Percentiles rank a stretch among this genome's conserved stretches.
These are phyloP conservation scores for Kodamaea sp. DNA, from an alignment of 1,139 yeast genomes.

Conservation along the genomic window DNA sequence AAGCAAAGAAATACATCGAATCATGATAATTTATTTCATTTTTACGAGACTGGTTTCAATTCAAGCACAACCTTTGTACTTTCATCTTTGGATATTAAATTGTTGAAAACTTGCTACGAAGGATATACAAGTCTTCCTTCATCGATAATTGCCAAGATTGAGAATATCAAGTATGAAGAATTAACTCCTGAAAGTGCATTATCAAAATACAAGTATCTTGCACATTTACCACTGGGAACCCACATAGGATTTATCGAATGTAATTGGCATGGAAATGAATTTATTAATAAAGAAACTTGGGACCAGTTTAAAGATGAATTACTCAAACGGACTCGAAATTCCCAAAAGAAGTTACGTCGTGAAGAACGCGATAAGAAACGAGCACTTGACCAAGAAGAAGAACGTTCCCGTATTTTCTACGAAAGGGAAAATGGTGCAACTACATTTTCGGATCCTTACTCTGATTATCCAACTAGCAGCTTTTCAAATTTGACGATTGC, in stretches of 20 bases:
- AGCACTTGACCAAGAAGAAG: constrained; percentile 63
- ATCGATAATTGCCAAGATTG: constrained; percentile 57
- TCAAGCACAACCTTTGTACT: constrained; percentile 64
- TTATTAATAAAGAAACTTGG: constrained; percentile 49
- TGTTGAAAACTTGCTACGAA: constrained; percentile 61
- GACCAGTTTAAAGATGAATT: constrained; percentile 56
- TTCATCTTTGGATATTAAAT: constrained; percentile 75
- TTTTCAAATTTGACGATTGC: constrained; percentile 8
- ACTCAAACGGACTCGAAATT: constrained; percentile 52
- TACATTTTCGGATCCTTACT: no score
- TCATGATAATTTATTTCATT: constrained; percentile 25
- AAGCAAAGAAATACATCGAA: background rate
- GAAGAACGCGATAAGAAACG: constrained; percentile 64
- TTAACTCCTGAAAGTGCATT: constrained; percentile 50
- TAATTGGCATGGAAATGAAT: constrained; percentile 60
- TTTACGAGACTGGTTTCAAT: constrained; percentile 72
- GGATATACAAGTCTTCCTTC: constrained; percentile 65
- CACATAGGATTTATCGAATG: constrained; percentile 82
- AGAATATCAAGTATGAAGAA: constrained; percentile 65
- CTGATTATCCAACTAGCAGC: background rate
- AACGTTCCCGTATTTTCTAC: constrained; percentile 52
- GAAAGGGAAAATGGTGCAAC: constrained; percentile 48
- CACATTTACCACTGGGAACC: constrained; percentile 83
- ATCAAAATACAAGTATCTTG: constrained; percentile 66
- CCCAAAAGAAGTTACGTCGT: constrained; percentile 49